These are phyloP conservation scores for Avena insularis DNA, from an alignment of 176 grass and related monocot genomes.

Conservation along the genomic window DNA sequence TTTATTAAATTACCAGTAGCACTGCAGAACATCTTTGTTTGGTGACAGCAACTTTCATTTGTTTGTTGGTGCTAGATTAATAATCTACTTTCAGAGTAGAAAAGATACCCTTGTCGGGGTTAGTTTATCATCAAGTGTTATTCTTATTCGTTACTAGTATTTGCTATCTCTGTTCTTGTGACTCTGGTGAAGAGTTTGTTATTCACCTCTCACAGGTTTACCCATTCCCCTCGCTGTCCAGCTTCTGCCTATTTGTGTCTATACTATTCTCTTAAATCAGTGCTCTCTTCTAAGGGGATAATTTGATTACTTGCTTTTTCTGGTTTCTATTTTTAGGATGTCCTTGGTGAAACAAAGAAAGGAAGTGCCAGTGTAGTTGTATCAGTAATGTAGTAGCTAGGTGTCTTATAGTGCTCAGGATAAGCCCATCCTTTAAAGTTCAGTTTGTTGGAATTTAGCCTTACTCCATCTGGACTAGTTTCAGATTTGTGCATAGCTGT, in stretches of 20 bases:
- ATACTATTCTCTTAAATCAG: background rate
- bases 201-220: constrained; percentile 83
- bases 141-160: background rate
- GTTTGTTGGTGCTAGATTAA: background rate
- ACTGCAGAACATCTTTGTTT: background rate
- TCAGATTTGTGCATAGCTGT: too few species aligned
- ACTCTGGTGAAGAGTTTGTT: constrained; percentile 44
- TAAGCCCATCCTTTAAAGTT: too few species aligned
- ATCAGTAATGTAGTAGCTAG: background rate
- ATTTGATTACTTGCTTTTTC: background rate
- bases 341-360: constrained; percentile 63
- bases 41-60: background rate
- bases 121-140: background rate
- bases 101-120: background rate
- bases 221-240: background rate
- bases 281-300: background rate
- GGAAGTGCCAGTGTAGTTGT: constrained; percentile 48
- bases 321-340: constrained; percentile 46
- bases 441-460: too few species aligned
- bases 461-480: too few species aligned
- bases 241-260: background rate
- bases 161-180: constrained; percentile 13
- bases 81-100: background rate
- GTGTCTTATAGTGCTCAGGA: too few species aligned
- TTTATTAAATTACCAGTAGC: background rate